phyloP scores from a whole-genome alignment of 108 stramenopile species.

The Nitzschia palea region DNA sequence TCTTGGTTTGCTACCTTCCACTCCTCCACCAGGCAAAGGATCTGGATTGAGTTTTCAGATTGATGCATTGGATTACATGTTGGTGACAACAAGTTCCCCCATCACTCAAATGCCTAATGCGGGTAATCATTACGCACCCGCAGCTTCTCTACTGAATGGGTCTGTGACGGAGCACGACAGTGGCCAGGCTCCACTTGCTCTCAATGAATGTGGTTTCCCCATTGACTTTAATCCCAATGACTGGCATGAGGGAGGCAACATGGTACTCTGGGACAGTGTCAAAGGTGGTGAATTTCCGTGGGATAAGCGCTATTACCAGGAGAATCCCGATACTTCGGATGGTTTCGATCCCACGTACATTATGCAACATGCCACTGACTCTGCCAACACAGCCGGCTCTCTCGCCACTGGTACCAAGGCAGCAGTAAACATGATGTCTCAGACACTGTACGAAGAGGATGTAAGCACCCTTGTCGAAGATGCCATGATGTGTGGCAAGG shows the following conservation, averaged over 20 bases:
- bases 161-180: constrained; percentile 29
- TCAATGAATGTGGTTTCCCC: constrained; percentile 49
- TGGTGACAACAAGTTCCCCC: constrained; percentile 40
- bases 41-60: constrained; percentile 49
- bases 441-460: constrained; percentile 46
- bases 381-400: constrained; percentile 47
- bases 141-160: constrained; percentile 41
- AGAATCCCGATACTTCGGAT: constrained; percentile 9
- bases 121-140: constrained; percentile 59
- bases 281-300: constrained; percentile 54
- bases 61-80: constrained; percentile 20
- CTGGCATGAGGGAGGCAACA: constrained; percentile 49
- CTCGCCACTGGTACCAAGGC: constrained; percentile 53
- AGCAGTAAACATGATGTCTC: constrained; percentile 45
- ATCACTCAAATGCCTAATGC: constrained; percentile 40
- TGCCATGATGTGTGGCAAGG: constrained; percentile 52
- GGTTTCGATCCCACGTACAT: constrained; percentile 50
- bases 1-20: neutral
- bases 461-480: constrained; percentile 54
- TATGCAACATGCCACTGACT: constrained; percentile 66
- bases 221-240: constrained; percentile 49
- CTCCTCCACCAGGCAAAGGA: constrained; percentile 32
- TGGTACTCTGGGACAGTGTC: constrained; percentile 59
- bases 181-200: constrained; percentile 43
- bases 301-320: constrained; percentile 47